phyloP scores from a whole-genome alignment of 2,329 filamentous ascomycete genomes.

The Cladosporium colombiae region DNA sequence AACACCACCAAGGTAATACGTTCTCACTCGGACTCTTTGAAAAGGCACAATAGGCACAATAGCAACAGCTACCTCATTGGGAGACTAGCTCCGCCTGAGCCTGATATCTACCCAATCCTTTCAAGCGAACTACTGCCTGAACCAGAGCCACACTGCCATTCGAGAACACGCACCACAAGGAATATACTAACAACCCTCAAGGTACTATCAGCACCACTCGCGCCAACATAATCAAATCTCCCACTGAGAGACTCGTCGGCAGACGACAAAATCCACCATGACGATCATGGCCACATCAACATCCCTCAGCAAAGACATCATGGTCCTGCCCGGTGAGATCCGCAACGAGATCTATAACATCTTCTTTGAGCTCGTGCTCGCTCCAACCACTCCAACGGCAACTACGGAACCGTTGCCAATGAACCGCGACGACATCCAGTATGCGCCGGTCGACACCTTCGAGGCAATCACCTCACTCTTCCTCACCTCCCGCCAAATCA shows the following conservation, averaged over 20 bases:
- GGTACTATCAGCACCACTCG: background rate
- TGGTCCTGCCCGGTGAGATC: background rate
- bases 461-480: background rate
- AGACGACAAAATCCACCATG: background rate
- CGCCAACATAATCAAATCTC: background rate
- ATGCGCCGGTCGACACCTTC: background rate
- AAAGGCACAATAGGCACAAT: background rate
- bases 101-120: background rate
- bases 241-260: background rate
- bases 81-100: background rate
- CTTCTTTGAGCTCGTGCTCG: background rate
- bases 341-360: background rate
- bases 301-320: constrained; percentile 10
- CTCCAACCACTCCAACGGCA: background rate
- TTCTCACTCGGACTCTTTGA: background rate
- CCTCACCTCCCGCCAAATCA: background rate
- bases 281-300: background rate
- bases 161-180: background rate
- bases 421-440: background rate
- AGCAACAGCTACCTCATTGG: background rate
- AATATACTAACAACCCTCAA: background rate
- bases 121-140: background rate
- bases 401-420: background rate
- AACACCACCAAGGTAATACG: background rate
- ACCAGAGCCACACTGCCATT: background rate